Evolutionary conservation across 371 early-diverging fungal species (phyloP).

Genomic region (Mucor indicus): DNA sequence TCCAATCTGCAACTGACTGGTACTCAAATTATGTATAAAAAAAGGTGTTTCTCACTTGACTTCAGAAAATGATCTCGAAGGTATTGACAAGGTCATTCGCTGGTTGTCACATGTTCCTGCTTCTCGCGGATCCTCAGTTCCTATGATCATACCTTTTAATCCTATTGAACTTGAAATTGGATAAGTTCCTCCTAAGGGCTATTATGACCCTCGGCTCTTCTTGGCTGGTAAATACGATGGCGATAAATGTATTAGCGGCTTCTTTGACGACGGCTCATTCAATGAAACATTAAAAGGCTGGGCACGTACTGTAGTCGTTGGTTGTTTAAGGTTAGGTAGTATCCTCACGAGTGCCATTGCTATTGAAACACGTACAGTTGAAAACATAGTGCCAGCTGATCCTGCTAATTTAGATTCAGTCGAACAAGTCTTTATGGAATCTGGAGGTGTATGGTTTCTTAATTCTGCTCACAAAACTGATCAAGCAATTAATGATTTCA

Average conservation of each 20-base stretch:
- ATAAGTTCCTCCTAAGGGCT: constrained; percentile 75
- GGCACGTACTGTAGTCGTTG: constrained; percentile 77
- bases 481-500: constrained; percentile 97
- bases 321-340: constrained; percentile 95
- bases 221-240: constrained; percentile 75
- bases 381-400: constrained; percentile 91
- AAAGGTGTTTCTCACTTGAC: constrained; percentile 98
- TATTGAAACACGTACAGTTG: constrained; percentile 90
- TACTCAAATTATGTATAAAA: constrained; percentile 97
- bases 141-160: constrained; percentile 55
- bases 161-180: constrained; percentile 75
- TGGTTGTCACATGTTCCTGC: constrained; percentile 94
- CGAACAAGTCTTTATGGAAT: constrained; percentile 88
- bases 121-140: constrained; percentile 58
- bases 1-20: constrained; percentile 98
- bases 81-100: constrained; percentile 88
- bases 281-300: constrained; percentile 76
- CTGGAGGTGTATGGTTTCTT: constrained; percentile 98
- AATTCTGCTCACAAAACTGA: constrained; percentile 99
- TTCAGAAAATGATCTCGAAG: constrained; percentile 92
- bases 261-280: constrained; percentile 91
- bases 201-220: constrained; percentile 90
- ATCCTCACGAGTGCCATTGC: constrained; percentile 96
- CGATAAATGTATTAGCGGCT: constrained; percentile 75
- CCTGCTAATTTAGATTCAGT: constrained; percentile 88